A percentile compares a stretch with the other conserved stretches of the same genome.
phyloP scores from a whole-genome alignment of 371 early-diverging fungal genomes.

The Vairimorpha apis region DNA sequence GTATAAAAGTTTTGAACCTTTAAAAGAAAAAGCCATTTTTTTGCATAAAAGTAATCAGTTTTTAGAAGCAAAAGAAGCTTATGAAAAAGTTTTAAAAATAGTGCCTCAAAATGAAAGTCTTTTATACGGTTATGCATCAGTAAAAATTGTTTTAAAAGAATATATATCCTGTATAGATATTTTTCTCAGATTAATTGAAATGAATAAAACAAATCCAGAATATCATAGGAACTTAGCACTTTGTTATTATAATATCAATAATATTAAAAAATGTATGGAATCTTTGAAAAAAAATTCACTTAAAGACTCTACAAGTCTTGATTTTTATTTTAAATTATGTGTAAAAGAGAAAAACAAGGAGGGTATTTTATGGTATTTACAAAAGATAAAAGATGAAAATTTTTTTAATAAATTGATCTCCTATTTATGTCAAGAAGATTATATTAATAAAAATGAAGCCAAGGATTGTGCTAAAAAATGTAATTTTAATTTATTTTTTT shows the following conservation, averaged over 20 bases:
- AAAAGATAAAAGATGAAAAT: neutral
- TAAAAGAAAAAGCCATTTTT: constrained; percentile 30
- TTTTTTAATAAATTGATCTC: neutral
- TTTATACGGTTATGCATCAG: constrained; percentile 37
- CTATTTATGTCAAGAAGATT: neutral
- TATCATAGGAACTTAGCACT: constrained; percentile 36
- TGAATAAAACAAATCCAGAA: constrained; percentile 34
- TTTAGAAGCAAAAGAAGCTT: neutral
- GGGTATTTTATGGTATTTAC: constrained; percentile 27
- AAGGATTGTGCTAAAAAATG: neutral
- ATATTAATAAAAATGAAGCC: neutral
- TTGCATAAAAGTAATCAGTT: constrained; percentile 20
- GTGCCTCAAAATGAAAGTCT: constrained; percentile 30
- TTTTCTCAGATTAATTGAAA: constrained; percentile 29
- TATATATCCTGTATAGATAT: constrained; percentile 28
- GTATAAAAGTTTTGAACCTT: constrained; percentile 39
- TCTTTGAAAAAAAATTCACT: constrained; percentile 24
- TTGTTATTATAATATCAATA: constrained; percentile 37
- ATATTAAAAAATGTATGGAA: constrained; percentile 33
- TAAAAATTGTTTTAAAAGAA: constrained; percentile 9
- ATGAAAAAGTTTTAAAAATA: constrained; percentile 23
- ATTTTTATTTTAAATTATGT: constrained; percentile 31
- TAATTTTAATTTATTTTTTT: too few species aligned
- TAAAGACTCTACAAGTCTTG: constrained; percentile 20
- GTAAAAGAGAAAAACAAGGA: constrained; percentile 19